Evolutionary conservation across 495 filamentous ascomycete genomes (phyloP).

Genomic region (Penicillium verhagenii): DNA sequence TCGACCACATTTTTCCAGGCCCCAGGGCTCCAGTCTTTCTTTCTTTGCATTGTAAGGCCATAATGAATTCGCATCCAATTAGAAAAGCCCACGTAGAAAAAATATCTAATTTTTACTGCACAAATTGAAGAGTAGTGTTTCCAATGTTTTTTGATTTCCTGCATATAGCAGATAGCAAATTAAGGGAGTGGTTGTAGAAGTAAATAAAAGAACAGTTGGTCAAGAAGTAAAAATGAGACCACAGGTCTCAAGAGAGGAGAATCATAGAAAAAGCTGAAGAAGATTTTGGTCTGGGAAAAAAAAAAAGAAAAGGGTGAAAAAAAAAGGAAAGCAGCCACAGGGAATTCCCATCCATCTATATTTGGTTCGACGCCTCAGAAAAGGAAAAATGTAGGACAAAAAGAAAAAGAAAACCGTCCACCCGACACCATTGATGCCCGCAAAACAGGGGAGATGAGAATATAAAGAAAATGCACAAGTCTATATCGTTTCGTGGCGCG

Average conservation of each 20-base stretch:
- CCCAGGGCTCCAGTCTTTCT: too few species aligned
- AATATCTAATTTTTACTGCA: too few species aligned
- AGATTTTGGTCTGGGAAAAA: conserved; percentile 19
- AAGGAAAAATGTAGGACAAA: too few species aligned
- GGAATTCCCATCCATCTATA: conserved; percentile 38
- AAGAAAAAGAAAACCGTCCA: conserved; percentile 20
- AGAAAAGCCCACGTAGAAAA: too few species aligned
- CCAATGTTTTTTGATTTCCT: conserved; percentile 16
- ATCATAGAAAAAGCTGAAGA: conserved; percentile 17
- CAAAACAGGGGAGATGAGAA: conserved; percentile 13
- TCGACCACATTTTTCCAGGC: not conserved
- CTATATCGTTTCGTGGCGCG: conserved; percentile 47
- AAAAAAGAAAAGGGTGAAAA: conserved; percentile 8
- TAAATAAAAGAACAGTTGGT: conserved; percentile 13
- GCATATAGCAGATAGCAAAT: conserved; percentile 21
- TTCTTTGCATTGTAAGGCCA: too few species aligned
- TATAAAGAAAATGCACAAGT: conserved; percentile 44
- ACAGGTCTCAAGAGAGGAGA: conserved; percentile 29
- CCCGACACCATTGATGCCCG: conserved; percentile 36
- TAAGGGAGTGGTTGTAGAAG: too few species aligned
- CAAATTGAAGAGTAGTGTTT: not conserved
- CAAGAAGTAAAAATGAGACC: conserved; percentile 22
- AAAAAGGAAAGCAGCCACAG: conserved; percentile 21
- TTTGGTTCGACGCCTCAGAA: conserved; percentile 34
- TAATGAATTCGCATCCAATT: too few species aligned